Evolutionary conservation across 495 filamentous ascomycete species (phyloP).

Genomic region (Podospora sp.): DNA sequence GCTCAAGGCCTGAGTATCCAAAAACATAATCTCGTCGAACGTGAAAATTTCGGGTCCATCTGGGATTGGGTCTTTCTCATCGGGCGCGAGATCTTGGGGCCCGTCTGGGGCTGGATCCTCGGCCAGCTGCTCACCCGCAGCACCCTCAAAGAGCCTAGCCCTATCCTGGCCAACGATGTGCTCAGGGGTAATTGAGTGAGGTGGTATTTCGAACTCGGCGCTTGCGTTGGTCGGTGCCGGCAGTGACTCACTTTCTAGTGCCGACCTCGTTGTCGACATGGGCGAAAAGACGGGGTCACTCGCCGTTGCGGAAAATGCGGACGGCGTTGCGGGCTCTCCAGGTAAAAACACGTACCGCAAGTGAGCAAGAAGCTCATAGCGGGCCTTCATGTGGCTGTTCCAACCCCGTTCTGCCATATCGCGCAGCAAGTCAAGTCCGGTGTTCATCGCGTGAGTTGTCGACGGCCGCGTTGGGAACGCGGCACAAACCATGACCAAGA

Average conservation of each 20-base stretch:
- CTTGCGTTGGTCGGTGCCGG: no score
- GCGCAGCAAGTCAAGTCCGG: conserved; percentile 44
- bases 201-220: no score
- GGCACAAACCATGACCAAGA: conserved; percentile 55
- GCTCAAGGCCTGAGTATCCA: neutral
- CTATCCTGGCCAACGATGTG: no score
- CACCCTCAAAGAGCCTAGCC: neutral
- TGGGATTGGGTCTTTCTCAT: neutral
- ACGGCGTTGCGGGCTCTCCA: neutral
- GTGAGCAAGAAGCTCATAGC: conserved; percentile 44
- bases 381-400: conserved; percentile 47
- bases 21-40: neutral
- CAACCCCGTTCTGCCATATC: conserved; percentile 50
- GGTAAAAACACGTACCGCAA: conserved; percentile 24
- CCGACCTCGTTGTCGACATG: neutral
- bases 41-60: neutral
- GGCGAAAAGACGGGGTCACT: neutral
- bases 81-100: neutral
- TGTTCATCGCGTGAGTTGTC: conserved; percentile 47
- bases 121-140: neutral
- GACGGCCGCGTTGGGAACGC: conserved; percentile 47
- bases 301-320: neutral
- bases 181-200: no score
- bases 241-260: neutral
- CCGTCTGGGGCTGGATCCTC: neutral